Conservation (phyloP, 1,284 basidiomycete genomes). For the Xanthoconium separans region DNA sequence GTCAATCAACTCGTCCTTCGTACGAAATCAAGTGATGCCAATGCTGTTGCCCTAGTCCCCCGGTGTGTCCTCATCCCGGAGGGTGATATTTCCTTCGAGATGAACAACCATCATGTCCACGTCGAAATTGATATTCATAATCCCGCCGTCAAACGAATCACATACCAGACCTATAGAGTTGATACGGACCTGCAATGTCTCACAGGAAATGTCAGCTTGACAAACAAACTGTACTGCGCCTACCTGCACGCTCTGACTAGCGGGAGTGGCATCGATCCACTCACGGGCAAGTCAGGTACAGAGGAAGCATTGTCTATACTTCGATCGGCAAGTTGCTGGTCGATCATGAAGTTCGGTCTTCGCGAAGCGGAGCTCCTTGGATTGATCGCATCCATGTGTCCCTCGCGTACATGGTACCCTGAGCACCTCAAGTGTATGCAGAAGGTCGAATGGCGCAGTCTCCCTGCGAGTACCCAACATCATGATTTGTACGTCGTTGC, state of each 20-base stretch:
- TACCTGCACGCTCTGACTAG: slow-evolving; percentile 49
- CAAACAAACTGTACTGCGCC: slow-evolving; percentile 38
- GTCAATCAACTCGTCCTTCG: neutral
- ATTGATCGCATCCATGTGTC: slow-evolving; percentile 36
- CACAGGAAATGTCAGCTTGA: slow-evolving; percentile 32
- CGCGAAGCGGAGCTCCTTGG: slow-evolving; percentile 34
- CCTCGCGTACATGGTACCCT: slow-evolving; percentile 39
- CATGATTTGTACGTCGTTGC: no score
- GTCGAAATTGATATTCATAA: no score
- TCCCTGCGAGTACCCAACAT: no score
- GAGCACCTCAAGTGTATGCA: no score
- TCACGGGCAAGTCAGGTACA: slow-evolving; percentile 32
- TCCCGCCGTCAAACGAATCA: no score
- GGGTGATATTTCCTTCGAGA: neutral
- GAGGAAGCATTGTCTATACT: no score
- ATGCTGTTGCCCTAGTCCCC: neutral
- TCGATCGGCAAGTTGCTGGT: slow-evolving; percentile 6
- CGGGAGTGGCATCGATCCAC: slow-evolving; percentile 41
- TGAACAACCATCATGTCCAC: no score
- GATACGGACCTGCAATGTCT: slow-evolving; percentile 41
- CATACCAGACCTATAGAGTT: slow-evolving; percentile 11
- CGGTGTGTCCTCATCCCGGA: neutral
- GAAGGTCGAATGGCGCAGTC: no score
- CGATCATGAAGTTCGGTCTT: slow-evolving; percentile 36
- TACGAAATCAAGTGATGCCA: neutral